These are phyloP conservation scores for Grosmannia penicillata DNA, from an alignment of 2,329 filamentous ascomycete species.

Conservation along the genomic window DNA sequence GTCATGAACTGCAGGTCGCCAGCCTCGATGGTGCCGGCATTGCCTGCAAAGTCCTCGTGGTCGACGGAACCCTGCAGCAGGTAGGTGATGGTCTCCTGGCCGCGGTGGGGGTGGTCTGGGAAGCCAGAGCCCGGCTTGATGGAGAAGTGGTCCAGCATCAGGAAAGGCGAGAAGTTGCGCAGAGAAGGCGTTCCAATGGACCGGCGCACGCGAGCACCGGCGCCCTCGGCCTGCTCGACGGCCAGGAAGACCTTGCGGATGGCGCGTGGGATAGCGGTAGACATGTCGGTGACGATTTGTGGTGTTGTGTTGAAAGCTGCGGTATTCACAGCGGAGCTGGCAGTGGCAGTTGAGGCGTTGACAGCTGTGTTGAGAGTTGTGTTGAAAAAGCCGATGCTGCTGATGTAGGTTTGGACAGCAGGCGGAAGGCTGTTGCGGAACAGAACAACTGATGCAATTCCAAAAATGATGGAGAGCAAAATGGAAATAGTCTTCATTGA, in stretches of 20 bases:
- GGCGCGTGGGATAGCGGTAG: conserved; percentile 43
- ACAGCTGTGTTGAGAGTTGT: neutral
- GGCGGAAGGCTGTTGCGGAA: conserved; percentile 3
- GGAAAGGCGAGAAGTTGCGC: conserved; percentile 77
- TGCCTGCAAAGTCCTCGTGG: conserved; percentile 83
- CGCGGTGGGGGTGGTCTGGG: conserved; percentile 72
- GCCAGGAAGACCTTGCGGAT: conserved; percentile 78
- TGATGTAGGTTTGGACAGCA: conserved; percentile 18
- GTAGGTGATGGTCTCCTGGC: conserved; percentile 83
- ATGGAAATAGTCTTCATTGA: conserved; percentile 24
- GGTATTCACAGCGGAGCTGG: neutral
- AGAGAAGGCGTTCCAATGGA: conserved; percentile 75
- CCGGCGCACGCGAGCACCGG: conserved; percentile 72
- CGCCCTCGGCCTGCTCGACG: conserved; percentile 74
- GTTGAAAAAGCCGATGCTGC: conserved; percentile 14
- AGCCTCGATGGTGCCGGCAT: conserved; percentile 65
- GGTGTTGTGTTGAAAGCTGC: neutral
- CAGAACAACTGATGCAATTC: conserved; percentile 18
- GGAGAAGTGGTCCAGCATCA: conserved; percentile 92
- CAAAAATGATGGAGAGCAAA: conserved; percentile 22
- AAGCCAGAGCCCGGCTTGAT: conserved; percentile 73
- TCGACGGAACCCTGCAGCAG: conserved; percentile 74
- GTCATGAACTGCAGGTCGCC: conserved; percentile 99
- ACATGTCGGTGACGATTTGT: conserved; percentile 27
- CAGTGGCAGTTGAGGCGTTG: neutral